phyloP scores from a whole-genome alignment of 176 grass and related monocot species.

The Cocos nucifera region DNA sequence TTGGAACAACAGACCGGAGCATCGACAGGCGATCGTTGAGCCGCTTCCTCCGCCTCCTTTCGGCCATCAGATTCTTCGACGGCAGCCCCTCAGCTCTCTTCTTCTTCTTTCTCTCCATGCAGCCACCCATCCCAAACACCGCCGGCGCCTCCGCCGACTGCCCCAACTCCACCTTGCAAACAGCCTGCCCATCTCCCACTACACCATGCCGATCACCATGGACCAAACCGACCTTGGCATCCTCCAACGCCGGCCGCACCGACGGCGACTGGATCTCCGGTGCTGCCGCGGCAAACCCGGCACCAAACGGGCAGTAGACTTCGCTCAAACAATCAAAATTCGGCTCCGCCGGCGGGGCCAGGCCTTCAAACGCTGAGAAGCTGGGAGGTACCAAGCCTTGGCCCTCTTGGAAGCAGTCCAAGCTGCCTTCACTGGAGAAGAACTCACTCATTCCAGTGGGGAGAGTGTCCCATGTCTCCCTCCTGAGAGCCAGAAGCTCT shows the following conservation, averaged over 20 bases:
- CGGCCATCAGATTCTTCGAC: conserved; percentile 98
- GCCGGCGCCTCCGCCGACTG: conserved; percentile 23
- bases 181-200: conserved; percentile 2
- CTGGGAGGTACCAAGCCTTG: conserved; percentile 42
- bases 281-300: conserved; percentile 2
- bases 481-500: conserved; percentile 66
- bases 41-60: conserved; percentile 86
- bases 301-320: conserved; percentile 38
- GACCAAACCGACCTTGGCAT: conserved; percentile 14
- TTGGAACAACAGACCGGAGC: conserved; percentile 95
- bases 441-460: conserved; percentile 51
- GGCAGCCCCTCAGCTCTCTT: conserved; percentile 75
- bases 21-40: conserved; percentile 98
- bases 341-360: not conserved
- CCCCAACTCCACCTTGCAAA: conserved; percentile 85
- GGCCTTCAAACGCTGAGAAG: conserved; percentile 40
- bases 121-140: conserved; percentile 18
- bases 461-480: conserved; percentile 55
- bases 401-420: conserved; percentile 72
- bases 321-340: conserved; percentile 79
- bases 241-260: conserved; percentile 18
- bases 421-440: conserved; percentile 41
- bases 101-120: conserved; percentile 72
- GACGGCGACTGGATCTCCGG: conserved; percentile 46
- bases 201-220: not conserved